phyloP scores from a whole-genome alignment of 78 protist genomes.

The Thecamonas trahens region DNA sequence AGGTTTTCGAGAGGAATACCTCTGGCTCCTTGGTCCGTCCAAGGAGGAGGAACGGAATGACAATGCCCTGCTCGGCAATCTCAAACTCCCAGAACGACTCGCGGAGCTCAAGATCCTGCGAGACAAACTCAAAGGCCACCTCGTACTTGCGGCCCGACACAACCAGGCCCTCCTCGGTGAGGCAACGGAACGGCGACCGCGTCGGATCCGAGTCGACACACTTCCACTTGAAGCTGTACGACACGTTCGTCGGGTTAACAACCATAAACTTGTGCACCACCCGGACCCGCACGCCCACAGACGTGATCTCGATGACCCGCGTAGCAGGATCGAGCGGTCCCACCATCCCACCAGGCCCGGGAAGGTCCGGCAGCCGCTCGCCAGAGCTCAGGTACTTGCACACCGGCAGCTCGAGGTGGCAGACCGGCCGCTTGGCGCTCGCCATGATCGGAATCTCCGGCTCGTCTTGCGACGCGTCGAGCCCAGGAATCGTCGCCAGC shows the following conservation, averaged over 20 bases:
- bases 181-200: constrained; percentile 23
- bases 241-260: constrained; percentile 60
- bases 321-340: constrained; percentile 36
- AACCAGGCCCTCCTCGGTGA: constrained; percentile 28
- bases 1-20: constrained; percentile 33
- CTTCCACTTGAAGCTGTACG: constrained; percentile 62
- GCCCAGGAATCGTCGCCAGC: not conserved
- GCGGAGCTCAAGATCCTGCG: constrained; percentile 17
- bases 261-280: constrained; percentile 52
- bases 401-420: constrained; percentile 61
- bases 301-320: constrained; percentile 51
- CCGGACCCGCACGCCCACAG: constrained; percentile 51
- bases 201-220: not conserved
- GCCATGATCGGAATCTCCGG: not conserved
- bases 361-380: constrained; percentile 41
- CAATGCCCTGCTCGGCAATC: constrained; percentile 27
- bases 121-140: constrained; percentile 59
- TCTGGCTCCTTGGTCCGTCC: constrained; percentile 66
- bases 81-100: constrained; percentile 68
- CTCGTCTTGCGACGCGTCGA: not conserved
- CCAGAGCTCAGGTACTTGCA: constrained; percentile 44
- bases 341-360: constrained; percentile 22
- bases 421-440: constrained; percentile 26
- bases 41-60: constrained; percentile 53
- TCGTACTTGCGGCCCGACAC: constrained; percentile 56